Percentiles rank a stretch among this genome's conserved stretches.
phyloP scores from a whole-genome alignment of 1,284 basidiomycete genomes.

The Salmacisia buchloeana region DNA sequence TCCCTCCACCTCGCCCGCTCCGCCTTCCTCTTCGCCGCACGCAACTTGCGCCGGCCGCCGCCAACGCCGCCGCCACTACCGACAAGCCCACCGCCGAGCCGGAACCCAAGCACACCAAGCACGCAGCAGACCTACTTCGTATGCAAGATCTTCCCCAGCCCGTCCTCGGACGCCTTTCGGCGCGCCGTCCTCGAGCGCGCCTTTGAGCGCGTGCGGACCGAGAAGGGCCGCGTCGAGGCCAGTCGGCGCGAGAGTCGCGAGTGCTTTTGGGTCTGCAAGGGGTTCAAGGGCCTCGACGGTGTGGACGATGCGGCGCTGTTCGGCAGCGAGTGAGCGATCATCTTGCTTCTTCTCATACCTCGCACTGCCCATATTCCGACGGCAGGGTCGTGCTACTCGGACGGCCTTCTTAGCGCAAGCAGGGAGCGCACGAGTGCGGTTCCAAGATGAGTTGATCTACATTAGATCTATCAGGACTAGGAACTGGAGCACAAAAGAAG shows the following conservation, averaged over 20 bases:
- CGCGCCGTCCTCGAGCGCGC: constrained; percentile 25
- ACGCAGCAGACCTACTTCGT: constrained; percentile 12
- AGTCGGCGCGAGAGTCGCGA: constrained; percentile 39
- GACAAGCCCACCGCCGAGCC: neutral
- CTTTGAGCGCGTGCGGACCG: constrained; percentile 32
- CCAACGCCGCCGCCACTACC: neutral
- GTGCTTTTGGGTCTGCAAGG: constrained; percentile 40
- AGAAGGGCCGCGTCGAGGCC: constrained; percentile 30
- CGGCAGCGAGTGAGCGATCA: too few relatives aligned
- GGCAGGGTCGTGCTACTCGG: too few relatives aligned
- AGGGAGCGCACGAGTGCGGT: too few relatives aligned
- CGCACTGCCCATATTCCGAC: too few relatives aligned
- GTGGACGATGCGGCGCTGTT: too few relatives aligned
- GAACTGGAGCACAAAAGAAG: too few relatives aligned
- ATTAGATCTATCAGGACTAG: too few relatives aligned
- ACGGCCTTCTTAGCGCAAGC: too few relatives aligned
- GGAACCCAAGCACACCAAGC: constrained; percentile 7
- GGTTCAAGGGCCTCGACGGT: constrained; percentile 15
- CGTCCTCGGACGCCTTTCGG: constrained; percentile 34
- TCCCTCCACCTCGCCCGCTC: constrained; percentile 20
- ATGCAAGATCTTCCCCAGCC: constrained; percentile 38
- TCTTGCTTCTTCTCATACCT: too few relatives aligned
- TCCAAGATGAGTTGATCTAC: too few relatives aligned
- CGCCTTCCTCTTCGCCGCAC: constrained; percentile 10
- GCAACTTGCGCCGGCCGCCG: neutral